These are phyloP conservation scores for Fragilariopsis cylindrus DNA, from an alignment of 108 stramenopile genomes.

Conservation along the genomic window DNA sequence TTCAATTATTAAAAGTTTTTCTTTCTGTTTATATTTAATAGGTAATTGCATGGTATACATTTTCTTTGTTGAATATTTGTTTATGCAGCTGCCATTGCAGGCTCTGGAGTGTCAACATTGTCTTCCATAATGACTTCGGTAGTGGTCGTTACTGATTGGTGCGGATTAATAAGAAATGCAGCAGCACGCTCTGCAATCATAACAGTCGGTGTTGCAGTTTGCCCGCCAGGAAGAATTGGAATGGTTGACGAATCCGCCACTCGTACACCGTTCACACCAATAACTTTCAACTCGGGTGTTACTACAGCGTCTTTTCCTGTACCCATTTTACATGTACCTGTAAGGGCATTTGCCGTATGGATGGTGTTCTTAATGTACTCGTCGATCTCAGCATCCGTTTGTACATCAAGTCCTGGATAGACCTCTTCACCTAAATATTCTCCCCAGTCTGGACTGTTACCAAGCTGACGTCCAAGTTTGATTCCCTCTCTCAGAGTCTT, in stretches of 20 bases:
- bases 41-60: neutral
- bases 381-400: conserved; percentile 39
- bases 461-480: conserved; percentile 42
- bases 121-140: conserved; percentile 15
- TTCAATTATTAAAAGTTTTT: too few species aligned
- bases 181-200: conserved; percentile 52
- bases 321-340: conserved; percentile 56
- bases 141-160: conserved; percentile 14
- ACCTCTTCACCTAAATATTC: conserved; percentile 48
- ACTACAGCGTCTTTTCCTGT: conserved; percentile 37
- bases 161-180: conserved; percentile 27
- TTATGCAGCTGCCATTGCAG: neutral
- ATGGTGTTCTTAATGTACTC: conserved; percentile 41
- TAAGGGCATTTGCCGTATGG: conserved; percentile 45
- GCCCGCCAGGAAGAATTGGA: conserved; percentile 41
- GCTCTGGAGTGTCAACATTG: neutral
- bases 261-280: conserved; percentile 43
- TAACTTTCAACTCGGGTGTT: conserved; percentile 32
- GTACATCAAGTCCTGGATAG: conserved; percentile 35
- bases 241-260: conserved; percentile 44
- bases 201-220: conserved; percentile 48
- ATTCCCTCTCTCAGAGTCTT: conserved; percentile 39
- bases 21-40: neutral
- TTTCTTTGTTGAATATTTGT: neutral
- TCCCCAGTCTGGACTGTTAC: conserved; percentile 31